Evolutionary conservation across 129 eudicot genomes (phyloP).

Genomic region (Flaveria bidentis): DNA sequence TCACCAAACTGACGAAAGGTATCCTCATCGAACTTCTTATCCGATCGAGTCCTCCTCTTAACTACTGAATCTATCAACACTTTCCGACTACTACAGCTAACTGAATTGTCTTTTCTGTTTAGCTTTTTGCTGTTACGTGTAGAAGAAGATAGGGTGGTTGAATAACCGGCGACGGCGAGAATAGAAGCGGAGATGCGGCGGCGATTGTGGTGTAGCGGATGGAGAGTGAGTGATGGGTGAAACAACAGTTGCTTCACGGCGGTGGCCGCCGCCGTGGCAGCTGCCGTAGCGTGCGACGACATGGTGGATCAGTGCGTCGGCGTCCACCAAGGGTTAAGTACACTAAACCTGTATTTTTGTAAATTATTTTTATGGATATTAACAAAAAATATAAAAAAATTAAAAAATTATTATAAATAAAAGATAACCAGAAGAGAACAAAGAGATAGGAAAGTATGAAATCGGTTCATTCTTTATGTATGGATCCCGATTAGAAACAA

Average conservation of each 20-base stretch:
- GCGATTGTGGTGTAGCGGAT: constrained; percentile 8
- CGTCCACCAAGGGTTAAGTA: too few species aligned
- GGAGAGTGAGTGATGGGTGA: constrained; percentile 14
- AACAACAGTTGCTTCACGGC: constrained; percentile 36
- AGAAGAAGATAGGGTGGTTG: constrained; percentile 38
- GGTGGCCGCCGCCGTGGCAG: constrained; percentile 27
- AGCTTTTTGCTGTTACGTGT: constrained; percentile 29
- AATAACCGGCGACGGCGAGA: constrained; percentile 28
- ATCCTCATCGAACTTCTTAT: constrained; percentile 77
- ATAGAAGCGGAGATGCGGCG: constrained; percentile 28
- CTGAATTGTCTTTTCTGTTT: constrained; percentile 27
- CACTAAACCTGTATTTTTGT: too few species aligned
- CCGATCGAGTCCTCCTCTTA: constrained; percentile 86
- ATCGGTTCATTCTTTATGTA: too few species aligned
- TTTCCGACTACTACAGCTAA: constrained; percentile 21
- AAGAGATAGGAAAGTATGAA: too few species aligned
- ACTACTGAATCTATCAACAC: constrained; percentile 42
- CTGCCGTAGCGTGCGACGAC: constrained; percentile 28
- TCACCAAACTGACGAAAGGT: constrained; percentile 52
- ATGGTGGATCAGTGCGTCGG: constrained; percentile 16
- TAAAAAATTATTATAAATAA: too few species aligned
- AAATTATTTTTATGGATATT: too few species aligned
- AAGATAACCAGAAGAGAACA: too few species aligned
- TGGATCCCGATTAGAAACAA: too few species aligned
- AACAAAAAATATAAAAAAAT: too few species aligned